Percentiles rank a stretch among this genome's conserved stretches.
Evolutionary conservation across 768 basidiomycete genomes (phyloP).

Genomic region (Leucocoprinus birnbaumii): DNA sequence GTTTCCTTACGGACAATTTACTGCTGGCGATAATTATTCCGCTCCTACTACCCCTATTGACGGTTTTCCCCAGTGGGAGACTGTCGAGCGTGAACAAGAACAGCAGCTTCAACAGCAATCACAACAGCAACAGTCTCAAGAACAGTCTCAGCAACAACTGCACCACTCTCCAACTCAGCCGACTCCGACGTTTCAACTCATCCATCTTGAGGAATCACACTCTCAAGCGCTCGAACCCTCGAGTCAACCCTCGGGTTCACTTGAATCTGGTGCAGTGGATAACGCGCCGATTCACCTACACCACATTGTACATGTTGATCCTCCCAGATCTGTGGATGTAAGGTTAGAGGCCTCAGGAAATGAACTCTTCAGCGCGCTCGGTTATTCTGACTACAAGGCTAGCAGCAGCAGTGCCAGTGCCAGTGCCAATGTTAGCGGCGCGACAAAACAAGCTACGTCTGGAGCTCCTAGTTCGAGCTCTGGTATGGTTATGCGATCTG

Average conservation of each 20-base stretch:
- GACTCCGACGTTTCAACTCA: constrained; percentile 13
- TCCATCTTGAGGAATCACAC: constrained; percentile 16
- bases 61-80: constrained; percentile 37
- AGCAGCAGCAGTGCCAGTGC: constrained; percentile 13
- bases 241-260: constrained; percentile 10
- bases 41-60: constrained; percentile 45
- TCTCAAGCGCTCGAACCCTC: constrained; percentile 4
- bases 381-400: constrained; percentile 2
- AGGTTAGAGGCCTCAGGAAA: constrained; percentile 14
- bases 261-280: constrained; percentile 3
- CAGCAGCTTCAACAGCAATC: constrained; percentile 37
- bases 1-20: constrained; percentile 42
- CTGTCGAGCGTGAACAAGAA: constrained; percentile 38
- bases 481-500: constrained; percentile 14
- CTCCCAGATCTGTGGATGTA: constrained; percentile 4
- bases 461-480: neutral
- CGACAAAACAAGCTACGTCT: neutral
- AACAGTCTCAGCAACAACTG: constrained; percentile 18
- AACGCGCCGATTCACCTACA: constrained; percentile 14
- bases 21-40: constrained; percentile 43
- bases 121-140: constrained; percentile 24
- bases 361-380: neutral
- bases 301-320: constrained; percentile 9
- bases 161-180: constrained; percentile 21
- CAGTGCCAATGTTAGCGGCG: neutral